Evolutionary conservation across 1,284 basidiomycete genomes (phyloP), one percentile per base, ranked within the genome.

Genomic region (Heliocybe sulcata): DNA sequence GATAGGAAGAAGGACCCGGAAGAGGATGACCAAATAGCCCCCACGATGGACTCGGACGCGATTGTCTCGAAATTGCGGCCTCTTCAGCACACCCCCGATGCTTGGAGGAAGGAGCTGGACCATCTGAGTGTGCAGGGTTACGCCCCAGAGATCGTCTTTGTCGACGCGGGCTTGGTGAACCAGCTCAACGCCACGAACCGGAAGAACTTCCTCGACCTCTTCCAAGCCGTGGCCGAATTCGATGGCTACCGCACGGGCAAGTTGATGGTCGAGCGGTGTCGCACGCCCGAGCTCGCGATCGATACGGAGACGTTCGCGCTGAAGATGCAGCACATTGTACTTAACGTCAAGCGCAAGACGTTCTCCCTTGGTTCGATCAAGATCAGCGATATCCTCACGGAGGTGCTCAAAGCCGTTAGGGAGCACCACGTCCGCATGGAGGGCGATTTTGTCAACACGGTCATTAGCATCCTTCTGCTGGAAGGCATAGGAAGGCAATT

Each of bases 361-460:
- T 99, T 99, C 72, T 93, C 90, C 23, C 81, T 99, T 2, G 94
- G 93, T 12, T 87, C 93, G 67, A 94, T 99, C 74, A 94, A 93
- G 71, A 97, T 99, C 56, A 90, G 90, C 26, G 95, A 99, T 67
- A 85, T 99, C 60, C 76, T 98, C 42, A 88, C 82, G 4, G 89
- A 96, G 60, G 95, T 98, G 8, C 74, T 99, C 47, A 83, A 75
- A 62, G 85, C 88, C n/a, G 94, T 99, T 1, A 75, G 94, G 52
- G 79, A 84, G 60, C 95, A 98, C 69, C 97, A 98, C 67, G 97
- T 99, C 62, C 98, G 95, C 78, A 91, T 99, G 85, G 96, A 99
- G 72, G 93, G 89, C 12, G 97, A 99, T 69, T 99, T 99, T 67
- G 87, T 99, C 64, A 98, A 99, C 68, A 99, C 97, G 0, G 94